These are phyloP conservation scores for Claviceps paspali DNA, from an alignment of 2,329 filamentous ascomycete genomes.

Conservation along the genomic window DNA sequence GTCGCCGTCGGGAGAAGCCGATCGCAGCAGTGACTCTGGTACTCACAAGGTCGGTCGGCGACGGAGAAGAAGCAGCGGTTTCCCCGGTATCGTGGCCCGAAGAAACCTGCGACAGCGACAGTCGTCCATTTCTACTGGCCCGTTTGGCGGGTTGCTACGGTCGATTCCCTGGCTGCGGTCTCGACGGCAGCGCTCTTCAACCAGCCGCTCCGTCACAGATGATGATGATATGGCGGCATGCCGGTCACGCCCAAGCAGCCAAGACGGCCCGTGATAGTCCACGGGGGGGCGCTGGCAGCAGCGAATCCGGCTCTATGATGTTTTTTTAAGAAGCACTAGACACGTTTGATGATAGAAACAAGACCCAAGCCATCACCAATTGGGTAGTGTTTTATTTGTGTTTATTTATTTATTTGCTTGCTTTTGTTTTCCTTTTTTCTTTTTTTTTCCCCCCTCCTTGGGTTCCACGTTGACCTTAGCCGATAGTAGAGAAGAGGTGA, in stretches of 20 bases:
- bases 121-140: constrained; percentile 32
- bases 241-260: neutral
- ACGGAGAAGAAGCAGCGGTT: constrained; percentile 44
- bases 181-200: constrained; percentile 5
- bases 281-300: constrained; percentile 1
- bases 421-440: neutral
- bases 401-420: neutral
- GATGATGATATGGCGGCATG: constrained; percentile 2
- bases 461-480: no score
- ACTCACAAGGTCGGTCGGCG: constrained; percentile 23
- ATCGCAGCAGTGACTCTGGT: constrained; percentile 16
- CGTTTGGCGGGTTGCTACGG: constrained; percentile 33
- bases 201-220: constrained; percentile 3
- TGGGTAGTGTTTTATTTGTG: neutral
- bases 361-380: neutral
- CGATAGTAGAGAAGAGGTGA: no score
- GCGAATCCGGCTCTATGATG: constrained; percentile 22
- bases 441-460: no score
- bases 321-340: neutral
- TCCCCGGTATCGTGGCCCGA: constrained; percentile 44
- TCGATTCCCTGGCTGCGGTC: constrained; percentile 39
- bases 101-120: constrained; percentile 23
- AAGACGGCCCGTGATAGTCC: neutral
- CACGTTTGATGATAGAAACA: neutral
- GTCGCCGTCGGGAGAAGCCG: constrained; percentile 12